Percentiles rank a stretch among this genome's conserved stretches.
Conservation (phyloP, 2,329 filamentous ascomycete genomes). For the Talaromyces sp. region DNA sequence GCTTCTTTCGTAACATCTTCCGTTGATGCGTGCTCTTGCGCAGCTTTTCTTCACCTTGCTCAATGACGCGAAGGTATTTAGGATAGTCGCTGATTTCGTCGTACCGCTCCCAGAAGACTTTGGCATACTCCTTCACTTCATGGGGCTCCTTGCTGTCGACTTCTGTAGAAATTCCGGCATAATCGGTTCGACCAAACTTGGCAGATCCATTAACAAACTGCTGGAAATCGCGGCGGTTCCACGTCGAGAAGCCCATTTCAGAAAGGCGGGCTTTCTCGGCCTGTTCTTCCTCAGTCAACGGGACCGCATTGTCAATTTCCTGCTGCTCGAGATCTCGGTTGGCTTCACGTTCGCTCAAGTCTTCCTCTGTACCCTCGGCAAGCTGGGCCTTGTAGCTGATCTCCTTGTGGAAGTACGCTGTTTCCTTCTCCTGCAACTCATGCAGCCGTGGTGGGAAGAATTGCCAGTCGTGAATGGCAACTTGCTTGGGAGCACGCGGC, state of each 20-base stretch:
- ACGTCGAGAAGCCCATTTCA: conserved; percentile 80
- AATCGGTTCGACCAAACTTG: conserved; percentile 83
- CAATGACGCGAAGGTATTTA: conserved; percentile 84
- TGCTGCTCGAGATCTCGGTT: conserved; percentile 83
- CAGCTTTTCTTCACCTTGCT: conserved; percentile 85
- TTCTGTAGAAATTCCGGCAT: conserved; percentile 77
- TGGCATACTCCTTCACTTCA: conserved; percentile 86
- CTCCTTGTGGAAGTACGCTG: conserved; percentile 90
- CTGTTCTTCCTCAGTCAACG: conserved; percentile 83
- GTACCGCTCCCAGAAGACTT: conserved; percentile 95
- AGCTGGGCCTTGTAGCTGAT: conserved; percentile 92
- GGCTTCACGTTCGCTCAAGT: conserved; percentile 75
- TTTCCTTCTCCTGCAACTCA: conserved; percentile 93
- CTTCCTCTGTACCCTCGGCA: conserved; percentile 83
- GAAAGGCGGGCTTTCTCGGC: conserved; percentile 79
- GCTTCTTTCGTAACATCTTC: conserved; percentile 90
- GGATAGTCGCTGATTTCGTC: conserved; percentile 82
- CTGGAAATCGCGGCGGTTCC: conserved; percentile 97
- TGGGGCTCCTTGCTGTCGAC: conserved; percentile 82
- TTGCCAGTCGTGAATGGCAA: conserved; percentile 90
- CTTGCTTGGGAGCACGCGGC: conserved; percentile 90
- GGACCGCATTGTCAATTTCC: conserved; percentile 86
- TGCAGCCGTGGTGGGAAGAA: conserved; percentile 83
- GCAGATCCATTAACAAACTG: conserved; percentile 95
- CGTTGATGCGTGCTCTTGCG: conserved; percentile 87